A percentile compares a stretch with the other conserved stretches of the same genome.
Evolutionary conservation across 23 red algal genomes (phyloP).

Genomic region (Gracilaria domingensis): DNA sequence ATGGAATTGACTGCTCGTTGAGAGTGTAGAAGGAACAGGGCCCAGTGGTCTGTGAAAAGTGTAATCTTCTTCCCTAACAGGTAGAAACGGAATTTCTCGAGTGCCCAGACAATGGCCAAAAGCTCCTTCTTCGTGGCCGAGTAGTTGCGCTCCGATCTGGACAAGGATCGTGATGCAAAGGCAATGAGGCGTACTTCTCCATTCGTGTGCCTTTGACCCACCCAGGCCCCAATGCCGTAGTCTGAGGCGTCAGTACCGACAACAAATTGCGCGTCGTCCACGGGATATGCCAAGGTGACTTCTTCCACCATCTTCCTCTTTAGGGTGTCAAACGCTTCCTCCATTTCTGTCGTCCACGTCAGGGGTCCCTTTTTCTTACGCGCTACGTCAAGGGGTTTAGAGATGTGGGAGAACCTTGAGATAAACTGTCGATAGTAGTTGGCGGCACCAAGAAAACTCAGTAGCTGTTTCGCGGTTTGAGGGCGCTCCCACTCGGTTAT

Average conservation of each 20-base stretch:
- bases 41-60: background rate
- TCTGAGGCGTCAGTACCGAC: conserved; percentile 11
- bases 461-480: background rate
- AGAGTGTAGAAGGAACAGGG: background rate
- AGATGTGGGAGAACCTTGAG: background rate
- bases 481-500: background rate
- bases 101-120: background rate
- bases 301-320: background rate
- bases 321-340: background rate
- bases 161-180: background rate
- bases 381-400: background rate
- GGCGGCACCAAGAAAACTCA: background rate
- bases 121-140: background rate
- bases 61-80: background rate
- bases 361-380: background rate
- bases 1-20: background rate
- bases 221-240: background rate
- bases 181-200: too few relatives aligned
- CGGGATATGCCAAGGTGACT: background rate
- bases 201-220: too few relatives aligned
- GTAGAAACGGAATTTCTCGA: background rate
- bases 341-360: background rate
- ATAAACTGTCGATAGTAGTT: conserved; percentile 37
- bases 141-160: background rate
- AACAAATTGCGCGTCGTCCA: background rate